Conservation (phyloP, 306 rosid genomes). For the Cicer pinnatifidum region DNA sequence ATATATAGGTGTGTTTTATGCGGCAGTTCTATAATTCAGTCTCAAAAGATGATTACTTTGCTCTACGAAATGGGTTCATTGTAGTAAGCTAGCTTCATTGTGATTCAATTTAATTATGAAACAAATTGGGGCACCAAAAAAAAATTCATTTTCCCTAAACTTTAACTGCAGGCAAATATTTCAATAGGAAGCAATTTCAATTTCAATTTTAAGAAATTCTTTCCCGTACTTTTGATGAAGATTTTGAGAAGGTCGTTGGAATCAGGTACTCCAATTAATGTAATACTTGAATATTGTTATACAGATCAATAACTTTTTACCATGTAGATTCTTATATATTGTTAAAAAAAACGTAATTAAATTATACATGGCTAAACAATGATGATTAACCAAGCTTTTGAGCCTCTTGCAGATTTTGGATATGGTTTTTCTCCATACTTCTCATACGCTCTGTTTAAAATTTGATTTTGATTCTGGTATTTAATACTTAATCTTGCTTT, state of each 20-base stretch:
- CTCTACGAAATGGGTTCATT: constrained; percentile 70
- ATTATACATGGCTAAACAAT: neutral
- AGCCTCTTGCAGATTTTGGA: constrained; percentile 62
- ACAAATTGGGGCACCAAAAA: neutral
- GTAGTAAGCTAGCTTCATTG: constrained; percentile 46
- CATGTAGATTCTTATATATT: neutral
- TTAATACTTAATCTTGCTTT: no score
- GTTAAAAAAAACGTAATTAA: constrained; percentile 11
- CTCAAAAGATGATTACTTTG: constrained; percentile 68
- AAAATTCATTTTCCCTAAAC: neutral
- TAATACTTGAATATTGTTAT: no score
- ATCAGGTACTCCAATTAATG: constrained; percentile 49
- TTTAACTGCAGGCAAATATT: constrained; percentile 58
- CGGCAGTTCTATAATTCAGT: constrained; percentile 65
- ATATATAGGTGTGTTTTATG: constrained; percentile 55
- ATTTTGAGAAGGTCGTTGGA: constrained; percentile 66
- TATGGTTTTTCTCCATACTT: constrained; percentile 64
- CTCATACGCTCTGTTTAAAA: constrained; percentile 33
- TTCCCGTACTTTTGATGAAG: constrained; percentile 63
- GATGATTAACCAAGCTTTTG: constrained; percentile 16
- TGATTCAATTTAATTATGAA: neutral
- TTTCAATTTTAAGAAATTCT: constrained; percentile 72
- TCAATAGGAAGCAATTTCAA: constrained; percentile 55
- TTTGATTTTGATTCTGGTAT: no score
- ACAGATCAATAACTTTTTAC: no score